Evolutionary conservation across 1,284 basidiomycete species (phyloP), one percentile per base, ranked within the genome.

Genomic region (Trametes hirsuta): DNA sequence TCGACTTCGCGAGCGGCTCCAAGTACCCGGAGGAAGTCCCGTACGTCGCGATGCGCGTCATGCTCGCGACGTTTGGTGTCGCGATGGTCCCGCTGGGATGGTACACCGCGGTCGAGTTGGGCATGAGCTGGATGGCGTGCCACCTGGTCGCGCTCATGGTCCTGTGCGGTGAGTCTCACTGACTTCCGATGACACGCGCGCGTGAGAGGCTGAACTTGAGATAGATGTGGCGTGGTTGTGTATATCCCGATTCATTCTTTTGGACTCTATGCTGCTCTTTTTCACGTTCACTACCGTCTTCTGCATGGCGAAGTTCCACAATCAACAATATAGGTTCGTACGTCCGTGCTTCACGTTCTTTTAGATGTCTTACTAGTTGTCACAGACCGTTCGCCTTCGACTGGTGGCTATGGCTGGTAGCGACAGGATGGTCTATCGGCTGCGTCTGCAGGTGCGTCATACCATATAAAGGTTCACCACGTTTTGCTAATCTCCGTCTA

Each of bases 261-360:
- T 99, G 71, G 97, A 99, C 74, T 96, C 97, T 30, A 98, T 99
- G 94, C 81, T 99, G 11, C 82, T 99, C 47, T 97, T 96, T 83
- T 99, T 99, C 80, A 99, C 97, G 30, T 95, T 98, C 79, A 91
- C 94, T 70, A 97, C 96, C 37, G 92, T 97, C 63, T 96, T 97
- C 75, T 95, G 92, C 73, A 81, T 99, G 53, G 88, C 94, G 58
- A 98, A 96, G 76, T 98, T 99, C 78, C 95, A 98, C 75, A 97
- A 97, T 72, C 91, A 97, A 76, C 94, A 97, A 79, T 91, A 91
- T 69, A 87, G 91, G 90, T 94, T 69, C 66, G 88, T 82, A 9
- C 15, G 2, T 12, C 0, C 30, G 6, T 18, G 9, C 30, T 15
- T n/a, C 18, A 6, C 11, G 15, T 1, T 12, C 12, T 18, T 2